Base-by-base conservation (phyloP, 768 basidiomycete genomes). In the Rhizopogon salebrosus region DNA sequence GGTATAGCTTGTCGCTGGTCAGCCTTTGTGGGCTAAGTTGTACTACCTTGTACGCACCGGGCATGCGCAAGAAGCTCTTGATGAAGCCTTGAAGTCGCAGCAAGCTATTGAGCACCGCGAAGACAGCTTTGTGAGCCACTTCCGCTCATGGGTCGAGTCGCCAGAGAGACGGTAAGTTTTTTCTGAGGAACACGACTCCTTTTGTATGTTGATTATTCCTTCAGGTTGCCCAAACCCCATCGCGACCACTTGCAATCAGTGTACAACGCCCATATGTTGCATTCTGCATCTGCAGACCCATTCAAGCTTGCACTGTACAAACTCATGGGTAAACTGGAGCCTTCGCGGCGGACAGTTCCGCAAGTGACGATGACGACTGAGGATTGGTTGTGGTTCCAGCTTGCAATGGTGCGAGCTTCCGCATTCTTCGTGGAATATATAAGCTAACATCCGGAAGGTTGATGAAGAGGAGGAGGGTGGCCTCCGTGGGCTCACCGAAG, bases 361-460 rank as follows among this genome's bases (percentile, higher is more conserved):
- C 82, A 85, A 37, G 92, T 98, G 4, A 98, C 94, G 0, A 80
- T 80, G 9, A 95, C 94, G 1, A 94, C 92, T 2, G 97, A 98
- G 66, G 97, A 99, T 68, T 99, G 95, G 95, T 75, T 98, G 34
- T 99, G 95, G 95, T 86, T 95, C 75, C 95, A 99, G 71, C 78
- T 98, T 13, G 79, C 86, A 1, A 88, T 98, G 82, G 89, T 84
- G 43, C 27, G 72, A 57, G 7, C 4, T 13, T 35, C 51, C 16
- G 0, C 14, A 36, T 52, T 26, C 37, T 5, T 29, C 34, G 10
- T 16, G 26, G 34, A 42, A 46, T 14, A 61, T 16, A n/a, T 34
- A 16, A 14, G 31, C 45, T 34, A 14, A 46, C 8, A 18, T 26
- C 27, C 53, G 13, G 35, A 16, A 88, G 86, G 79, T 89, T 20